Conservation (phyloP, 129 eudicot genomes). For the Dittrichia graveolens region DNA sequence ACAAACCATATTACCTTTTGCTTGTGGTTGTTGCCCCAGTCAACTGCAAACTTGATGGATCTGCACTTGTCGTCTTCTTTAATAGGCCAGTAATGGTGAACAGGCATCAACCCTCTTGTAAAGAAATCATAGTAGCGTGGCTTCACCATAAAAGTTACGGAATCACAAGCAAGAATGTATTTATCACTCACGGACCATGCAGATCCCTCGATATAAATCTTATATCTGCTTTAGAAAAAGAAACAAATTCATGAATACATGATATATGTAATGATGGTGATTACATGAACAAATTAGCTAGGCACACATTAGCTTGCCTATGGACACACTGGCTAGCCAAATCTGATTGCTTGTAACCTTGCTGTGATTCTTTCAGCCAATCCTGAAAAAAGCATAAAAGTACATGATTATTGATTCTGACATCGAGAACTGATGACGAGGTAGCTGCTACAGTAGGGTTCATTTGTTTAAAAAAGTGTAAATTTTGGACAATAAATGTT, state of each 20-base stretch:
- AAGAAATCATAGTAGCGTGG: slow-evolving; percentile 83
- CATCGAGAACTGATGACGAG: not conserved
- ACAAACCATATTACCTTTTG: slow-evolving; percentile 47
- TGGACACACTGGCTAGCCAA: slow-evolving; percentile 71
- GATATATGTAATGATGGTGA: not conserved
- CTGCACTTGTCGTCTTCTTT: slow-evolving; percentile 51
- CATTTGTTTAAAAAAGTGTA: too few relatives aligned
- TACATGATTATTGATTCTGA: slow-evolving; percentile 3
- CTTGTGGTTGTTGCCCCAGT: slow-evolving; percentile 76
- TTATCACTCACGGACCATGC: slow-evolving; percentile 95
- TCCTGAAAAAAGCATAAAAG: slow-evolving; percentile 37
- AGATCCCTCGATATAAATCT: slow-evolving; percentile 80
- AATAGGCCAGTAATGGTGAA: slow-evolving; percentile 86
- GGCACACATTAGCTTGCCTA: slow-evolving; percentile 41
- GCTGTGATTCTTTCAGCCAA: slow-evolving; percentile 53
- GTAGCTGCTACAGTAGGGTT: not conserved
- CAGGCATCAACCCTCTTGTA: slow-evolving; percentile 74
- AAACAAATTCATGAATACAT: not conserved
- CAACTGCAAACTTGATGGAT: slow-evolving; percentile 78
- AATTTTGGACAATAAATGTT: not conserved
- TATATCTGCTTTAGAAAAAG: slow-evolving; percentile 53
- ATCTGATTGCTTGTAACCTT: slow-evolving; percentile 62
- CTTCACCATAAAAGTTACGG: slow-evolving; percentile 61
- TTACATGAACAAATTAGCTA: not conserved
- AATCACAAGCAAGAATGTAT: slow-evolving; percentile 85